Base-by-base conservation (phyloP, 2,329 filamentous ascomycete species). In the Aphanocladium album region DNA sequence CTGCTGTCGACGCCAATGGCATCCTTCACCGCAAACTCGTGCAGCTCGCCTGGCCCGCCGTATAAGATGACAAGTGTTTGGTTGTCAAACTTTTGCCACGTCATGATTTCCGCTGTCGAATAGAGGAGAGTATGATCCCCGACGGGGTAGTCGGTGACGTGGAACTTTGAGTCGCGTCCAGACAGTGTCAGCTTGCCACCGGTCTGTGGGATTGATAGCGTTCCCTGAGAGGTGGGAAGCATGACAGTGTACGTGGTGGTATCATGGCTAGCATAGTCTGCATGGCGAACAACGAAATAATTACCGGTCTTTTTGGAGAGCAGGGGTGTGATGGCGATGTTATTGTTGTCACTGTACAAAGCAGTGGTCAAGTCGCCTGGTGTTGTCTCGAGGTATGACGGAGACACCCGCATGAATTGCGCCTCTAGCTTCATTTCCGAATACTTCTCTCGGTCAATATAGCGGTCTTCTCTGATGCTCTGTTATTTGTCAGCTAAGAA, bases 391-490 rank as follows among this genome's bases (percentile, higher is more conserved):
- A 91, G 74, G 66, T 90, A 93, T 0, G 82, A 84, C 0, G 89
- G 87, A 0, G 88, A 90, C 0, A 86, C 88, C 66, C 87, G 87
- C 57, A 90, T 72, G 72, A 93, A 93, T 66, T 90, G 89, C 27
- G 84, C 89, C 64, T 90, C 77, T 1, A 93, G 81, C 68, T 93
- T 95, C 27, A 90, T 77, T 70, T 95, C 89, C 46, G 85, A 87
- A 71, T 91, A 93, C 71, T 93, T 93, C 69, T 92, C 89, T 2
- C 89, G 82, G 30, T 80, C 75, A 3, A 93, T 77, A 1, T 81
- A 81, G 25, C 90, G 81, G 46, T 89, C 85, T 68, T 95, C 90
- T 1, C 81, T 80, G 57, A 93, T 90, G 49, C 64, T 63, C 7
- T 72, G 39, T 11, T 19, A 3, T 5, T 5, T 5, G 43, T 30